These are phyloP conservation scores for Hansenula sp. DNA, from an alignment of 1,139 yeast genomes.

Conservation along the genomic window DNA sequence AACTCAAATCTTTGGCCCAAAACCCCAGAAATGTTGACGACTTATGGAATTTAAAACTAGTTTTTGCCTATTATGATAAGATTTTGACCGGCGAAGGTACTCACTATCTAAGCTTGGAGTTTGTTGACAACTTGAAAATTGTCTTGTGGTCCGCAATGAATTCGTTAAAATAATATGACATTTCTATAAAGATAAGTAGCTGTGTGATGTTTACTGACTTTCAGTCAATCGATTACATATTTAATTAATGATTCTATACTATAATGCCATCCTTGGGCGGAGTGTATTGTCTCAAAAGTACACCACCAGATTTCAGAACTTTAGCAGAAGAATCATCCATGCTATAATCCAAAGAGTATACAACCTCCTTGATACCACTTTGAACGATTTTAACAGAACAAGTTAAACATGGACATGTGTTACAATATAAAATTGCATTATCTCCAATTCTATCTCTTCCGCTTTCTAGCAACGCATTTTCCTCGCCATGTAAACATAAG, in stretches of 20 bases:
- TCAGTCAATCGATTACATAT: neutral
- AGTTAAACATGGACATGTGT: conserved; percentile 96
- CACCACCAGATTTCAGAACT: conserved; percentile 73
- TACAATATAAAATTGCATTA: conserved; percentile 72
- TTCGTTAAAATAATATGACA: neutral
- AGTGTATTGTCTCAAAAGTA: conserved; percentile 66
- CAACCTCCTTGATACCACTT: conserved; percentile 88
- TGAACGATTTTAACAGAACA: conserved; percentile 95
- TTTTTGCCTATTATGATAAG: conserved; percentile 58
- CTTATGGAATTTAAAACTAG: conserved; percentile 60
- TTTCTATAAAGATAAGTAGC: neutral
- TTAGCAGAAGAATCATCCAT: conserved; percentile 78
- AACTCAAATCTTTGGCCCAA: conserved; percentile 42
- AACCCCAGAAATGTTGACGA: conserved; percentile 49
- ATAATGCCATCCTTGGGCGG: conserved; percentile 44
- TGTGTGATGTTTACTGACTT: too few relatives aligned
- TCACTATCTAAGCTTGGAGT: conserved; percentile 41
- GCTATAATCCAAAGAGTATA: conserved; percentile 85
- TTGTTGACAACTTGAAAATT: conserved; percentile 48
- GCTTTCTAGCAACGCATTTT: conserved; percentile 89
- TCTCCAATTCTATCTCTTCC: conserved; percentile 84
- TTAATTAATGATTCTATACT: conserved; percentile 2
- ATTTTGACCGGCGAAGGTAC: conserved; percentile 17
- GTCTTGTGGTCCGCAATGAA: conserved; percentile 31
- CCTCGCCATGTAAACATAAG: conserved; percentile 94